Conservation (phyloP, 495 filamentous ascomycete species). For the Astrothelium macrocarpum region DNA sequence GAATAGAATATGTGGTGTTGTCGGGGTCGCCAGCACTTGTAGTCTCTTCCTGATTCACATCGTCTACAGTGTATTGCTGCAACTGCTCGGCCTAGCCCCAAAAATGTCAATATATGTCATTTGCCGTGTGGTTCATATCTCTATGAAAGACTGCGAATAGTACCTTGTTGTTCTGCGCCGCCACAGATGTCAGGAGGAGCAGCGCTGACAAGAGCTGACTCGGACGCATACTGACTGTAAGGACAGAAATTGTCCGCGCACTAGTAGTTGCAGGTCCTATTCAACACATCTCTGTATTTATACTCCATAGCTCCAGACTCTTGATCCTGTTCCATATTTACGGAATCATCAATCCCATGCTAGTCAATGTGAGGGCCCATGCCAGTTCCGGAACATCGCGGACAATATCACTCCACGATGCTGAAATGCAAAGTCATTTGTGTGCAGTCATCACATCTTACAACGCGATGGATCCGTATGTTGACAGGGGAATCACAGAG, state of each 20-base stretch:
- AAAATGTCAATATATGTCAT: neutral
- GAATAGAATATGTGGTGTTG: conserved; percentile 14
- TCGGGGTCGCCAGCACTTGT: conserved; percentile 7
- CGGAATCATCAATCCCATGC: too few species aligned
- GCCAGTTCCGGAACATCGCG: too few species aligned
- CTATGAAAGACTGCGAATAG: neutral
- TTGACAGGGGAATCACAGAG: too few species aligned
- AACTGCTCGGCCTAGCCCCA: neutral
- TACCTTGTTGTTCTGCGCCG: neutral
- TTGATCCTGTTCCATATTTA: too few species aligned
- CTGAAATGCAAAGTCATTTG: too few species aligned
- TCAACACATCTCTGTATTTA: too few species aligned
- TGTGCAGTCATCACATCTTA: too few species aligned
- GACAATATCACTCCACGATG: too few species aligned
- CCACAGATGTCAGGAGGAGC: neutral
- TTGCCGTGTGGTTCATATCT: neutral
- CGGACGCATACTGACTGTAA: neutral
- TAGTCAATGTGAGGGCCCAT: too few species aligned
- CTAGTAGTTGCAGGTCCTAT: too few species aligned
- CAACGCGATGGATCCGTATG: too few species aligned
- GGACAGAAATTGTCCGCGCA: neutral
- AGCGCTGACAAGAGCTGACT: neutral
- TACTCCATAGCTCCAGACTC: too few species aligned
- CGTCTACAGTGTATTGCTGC: neutral
- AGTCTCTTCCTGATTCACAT: conserved; percentile 9